Conservation (phyloP, 805 yeast species). For the Saturnispora serradocipensis region DNA sequence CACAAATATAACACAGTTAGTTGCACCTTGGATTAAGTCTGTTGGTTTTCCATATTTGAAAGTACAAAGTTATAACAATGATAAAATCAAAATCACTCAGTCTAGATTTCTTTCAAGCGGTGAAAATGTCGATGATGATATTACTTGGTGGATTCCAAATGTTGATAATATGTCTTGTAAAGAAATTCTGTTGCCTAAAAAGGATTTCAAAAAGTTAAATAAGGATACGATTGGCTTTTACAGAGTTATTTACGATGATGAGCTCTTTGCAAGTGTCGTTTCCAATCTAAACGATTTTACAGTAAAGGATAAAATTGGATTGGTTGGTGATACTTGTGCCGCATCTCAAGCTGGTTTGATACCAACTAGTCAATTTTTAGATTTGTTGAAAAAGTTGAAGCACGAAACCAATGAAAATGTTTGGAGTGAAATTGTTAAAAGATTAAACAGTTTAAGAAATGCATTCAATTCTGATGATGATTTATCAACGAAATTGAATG, state of each 20-base stretch:
- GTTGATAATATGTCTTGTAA: slow-evolving; percentile 20
- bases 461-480: slow-evolving; percentile 31
- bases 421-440: slow-evolving; percentile 44
- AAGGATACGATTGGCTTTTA: slow-evolving; percentile 43
- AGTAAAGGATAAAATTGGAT: slow-evolving; percentile 42
- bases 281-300: slow-evolving; percentile 32
- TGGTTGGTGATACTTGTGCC: slow-evolving; percentile 44
- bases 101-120: slow-evolving; percentile 56
- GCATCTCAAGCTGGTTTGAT: slow-evolving; percentile 39
- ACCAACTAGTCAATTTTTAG: slow-evolving; percentile 36
- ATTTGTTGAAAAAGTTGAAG: slow-evolving; percentile 30
- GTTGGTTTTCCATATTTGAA: slow-evolving; percentile 66
- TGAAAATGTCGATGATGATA: slow-evolving; percentile 40
- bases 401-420: slow-evolving; percentile 36
- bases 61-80: slow-evolving; percentile 32
- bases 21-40: slow-evolving; percentile 64
- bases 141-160: slow-evolving; percentile 53
- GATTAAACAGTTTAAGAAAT: slow-evolving; percentile 29
- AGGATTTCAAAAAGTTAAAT: slow-evolving; percentile 35
- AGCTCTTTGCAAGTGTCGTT: slow-evolving; percentile 32
- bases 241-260: slow-evolving; percentile 43
- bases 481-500: slow-evolving; percentile 20
- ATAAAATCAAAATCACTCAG: slow-evolving; percentile 39
- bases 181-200: slow-evolving; percentile 13
- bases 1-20: slow-evolving; percentile 45